Evolutionary conservation across 139 green algal genomes (phyloP).

Genomic region (Asterochloris erici): DNA sequence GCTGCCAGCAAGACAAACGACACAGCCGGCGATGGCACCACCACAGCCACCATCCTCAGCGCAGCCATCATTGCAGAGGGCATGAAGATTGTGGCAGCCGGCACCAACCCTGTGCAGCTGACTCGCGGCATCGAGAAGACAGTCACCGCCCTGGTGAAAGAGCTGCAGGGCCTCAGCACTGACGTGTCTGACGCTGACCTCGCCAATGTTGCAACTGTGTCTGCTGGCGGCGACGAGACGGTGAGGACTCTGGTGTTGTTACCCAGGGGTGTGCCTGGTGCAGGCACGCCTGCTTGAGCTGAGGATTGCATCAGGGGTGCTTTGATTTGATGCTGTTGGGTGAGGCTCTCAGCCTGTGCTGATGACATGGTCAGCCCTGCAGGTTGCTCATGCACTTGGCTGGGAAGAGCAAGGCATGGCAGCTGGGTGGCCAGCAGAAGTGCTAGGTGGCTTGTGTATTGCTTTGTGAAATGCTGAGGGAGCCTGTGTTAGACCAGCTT

Average conservation of each 20-base stretch:
- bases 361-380: too few relatives aligned
- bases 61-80: slow-evolving; percentile 96
- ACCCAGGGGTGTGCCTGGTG: too few relatives aligned
- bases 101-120: slow-evolving; percentile 92
- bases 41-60: slow-evolving; percentile 96
- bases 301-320: too few relatives aligned
- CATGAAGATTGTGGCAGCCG: slow-evolving; percentile 93
- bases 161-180: slow-evolving; percentile 75
- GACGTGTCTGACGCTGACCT: slow-evolving; percentile 80
- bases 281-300: too few relatives aligned
- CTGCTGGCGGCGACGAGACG: slow-evolving; percentile 88
- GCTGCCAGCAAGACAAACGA: slow-evolving; percentile 95
- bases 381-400: too few relatives aligned
- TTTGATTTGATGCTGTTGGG: too few relatives aligned
- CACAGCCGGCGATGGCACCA: slow-evolving; percentile 97
- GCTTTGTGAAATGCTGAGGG: too few relatives aligned
- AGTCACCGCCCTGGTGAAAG: slow-evolving; percentile 73
- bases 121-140: slow-evolving; percentile 94
- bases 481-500: too few relatives aligned
- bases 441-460: too few relatives aligned
- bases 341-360: too few relatives aligned
- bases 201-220: slow-evolving; percentile 93
- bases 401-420: too few relatives aligned
- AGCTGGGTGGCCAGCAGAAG: too few relatives aligned
- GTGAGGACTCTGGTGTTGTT: neutral